Evolutionary conservation across 2,329 filamentous ascomycete species (phyloP).

Genomic region (Rosellinia necatrix): DNA sequence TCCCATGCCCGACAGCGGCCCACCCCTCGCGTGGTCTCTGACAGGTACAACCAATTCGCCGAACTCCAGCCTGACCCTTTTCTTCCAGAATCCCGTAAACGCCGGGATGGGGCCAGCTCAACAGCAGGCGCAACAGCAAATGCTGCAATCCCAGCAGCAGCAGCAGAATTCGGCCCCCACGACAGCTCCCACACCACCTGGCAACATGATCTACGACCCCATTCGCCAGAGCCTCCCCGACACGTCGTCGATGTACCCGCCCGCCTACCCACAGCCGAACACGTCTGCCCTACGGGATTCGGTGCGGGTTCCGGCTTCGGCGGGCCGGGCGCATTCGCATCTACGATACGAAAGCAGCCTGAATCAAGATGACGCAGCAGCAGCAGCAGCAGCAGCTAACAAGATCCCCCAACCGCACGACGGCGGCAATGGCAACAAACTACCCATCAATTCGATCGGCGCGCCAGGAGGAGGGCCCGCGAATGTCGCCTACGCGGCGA

Average conservation of each 20-base stretch:
- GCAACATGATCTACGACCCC: conserved; percentile 65
- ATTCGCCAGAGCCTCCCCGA: conserved; percentile 62
- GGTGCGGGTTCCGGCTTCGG: conserved; percentile 32
- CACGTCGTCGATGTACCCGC: conserved; percentile 51
- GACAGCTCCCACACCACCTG: conserved; percentile 55
- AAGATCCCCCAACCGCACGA: conserved; percentile 41
- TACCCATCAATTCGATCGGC: conserved; percentile 34
- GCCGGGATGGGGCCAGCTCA: conserved; percentile 28
- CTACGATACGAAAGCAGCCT: conserved; percentile 34
- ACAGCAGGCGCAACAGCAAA: conserved; percentile 21
- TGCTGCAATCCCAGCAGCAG: conserved; percentile 14
- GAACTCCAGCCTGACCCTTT: conserved; percentile 79
- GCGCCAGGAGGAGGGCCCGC: conserved; percentile 30
- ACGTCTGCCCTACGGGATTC: conserved; percentile 51
- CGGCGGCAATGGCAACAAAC: too few relatives aligned
- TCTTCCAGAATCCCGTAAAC: conserved; percentile 65
- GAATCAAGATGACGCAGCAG: conserved; percentile 39
- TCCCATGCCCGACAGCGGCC: conserved; percentile 49
- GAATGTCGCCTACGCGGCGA: conserved; percentile 44
- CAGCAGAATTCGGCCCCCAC: conserved; percentile 35
- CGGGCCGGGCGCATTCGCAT: conserved; percentile 34
- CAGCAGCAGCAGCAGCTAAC: too few relatives aligned
- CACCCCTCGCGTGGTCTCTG: conserved; percentile 79
- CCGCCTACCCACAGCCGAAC: conserved; percentile 54
- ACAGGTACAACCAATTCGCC: conserved; percentile 86